Base-by-base conservation (phyloP, 2,329 filamentous ascomycete genomes). In the Neopestalotiopsis sp. region DNA sequence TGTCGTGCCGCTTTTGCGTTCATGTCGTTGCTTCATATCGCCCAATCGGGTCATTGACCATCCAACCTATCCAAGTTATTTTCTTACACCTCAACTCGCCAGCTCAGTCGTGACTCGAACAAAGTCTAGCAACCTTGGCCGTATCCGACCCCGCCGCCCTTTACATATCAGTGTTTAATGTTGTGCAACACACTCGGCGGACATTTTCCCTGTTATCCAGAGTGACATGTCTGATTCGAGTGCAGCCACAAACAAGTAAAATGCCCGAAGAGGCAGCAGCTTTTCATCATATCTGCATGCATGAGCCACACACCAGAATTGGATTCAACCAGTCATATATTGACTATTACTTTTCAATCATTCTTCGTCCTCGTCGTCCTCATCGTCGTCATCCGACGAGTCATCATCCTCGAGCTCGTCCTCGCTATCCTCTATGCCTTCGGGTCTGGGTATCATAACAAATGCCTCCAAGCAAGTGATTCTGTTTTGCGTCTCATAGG, bases 401-500 rank as follows among this genome's bases (percentile, higher is more conserved):
- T 42, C 56, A 12, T 82, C 73, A 28, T 74, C 72, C 6, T 71
- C 67, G 17, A 64, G 61, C 32, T 78, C 77, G 32, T 77, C 75
- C 38, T 89, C 89, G 75, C 85, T 88, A 20, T 88, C 89, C 74
- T 89, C 89, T 59, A 85, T 83, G 28, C 87, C 87, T 56, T 90
- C 89, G 17, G 89, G 87, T 61, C 87, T 84, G 74, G 90, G 87
- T 79, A 93, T 88, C 94, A 98, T 97, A 71, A 93, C 84, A 82
- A 97, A 98, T 28, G 92, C 92, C 74, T 90, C 90, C 75, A 98
- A 78, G 78, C 96, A 98, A 49, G 95, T 98, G 73, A 98, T 94
- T 68, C 96, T 87, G 78, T 95, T 95, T 61, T 91, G 90, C 28
- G 95, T 97, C 80, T 95, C 92, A 76, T 96, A 96, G 40, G 88